Evolutionary conservation across 192 early-diverging fungal species (phyloP), one percentile per base, ranked within the genome.

Genomic region (Fimicolochytrium jonesii): DNA sequence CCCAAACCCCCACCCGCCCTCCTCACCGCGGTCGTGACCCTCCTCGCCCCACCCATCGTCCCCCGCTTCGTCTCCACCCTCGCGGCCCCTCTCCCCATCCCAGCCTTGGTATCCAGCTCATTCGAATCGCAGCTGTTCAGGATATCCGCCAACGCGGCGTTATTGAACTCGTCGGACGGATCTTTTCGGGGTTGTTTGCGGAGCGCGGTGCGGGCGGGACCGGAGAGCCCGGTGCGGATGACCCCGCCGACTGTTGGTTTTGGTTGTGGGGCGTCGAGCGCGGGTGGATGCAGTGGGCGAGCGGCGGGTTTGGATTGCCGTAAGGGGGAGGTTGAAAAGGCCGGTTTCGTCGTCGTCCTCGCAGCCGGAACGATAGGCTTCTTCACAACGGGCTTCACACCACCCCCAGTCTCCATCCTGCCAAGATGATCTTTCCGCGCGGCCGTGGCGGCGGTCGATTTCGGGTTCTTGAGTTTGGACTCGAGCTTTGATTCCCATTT

Each of bases 71-170:
- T 7, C 10, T 37, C 18, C 18, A 17, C 23, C 42, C 36, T 6
- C 18, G 46, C 20, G 2, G 41, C 35, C 20, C 39, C 42, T 22
- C 11, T 10, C 15, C 6, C 23, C 10, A 9, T 18, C 23, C 22
- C 1, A 18, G 36, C 17, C 26, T 28, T 18, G 0, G 18, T 18
- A 35, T 59, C 56, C 17, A 59, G 56, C 15, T 59, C 56, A 6
- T n/a, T 59, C 42, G 56, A 35, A 29, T 59, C 56, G 15, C 15
- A 17, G 56, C 56, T 59, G 29, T 44, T 44, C 39, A 59, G 28
- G 42, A 59, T 59, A 28, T 59, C 56, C 15, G 2, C 18, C 56
- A 59, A 28, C 23, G 56, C 56, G 15, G 15, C 56, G 17, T 59
- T 59, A 2, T 61, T 34, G 18, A 50, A 50, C 35, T 61, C 59